These are phyloP conservation scores for Camelina sativa DNA, from an alignment of 345 rosid species.

Conservation along the genomic window DNA sequence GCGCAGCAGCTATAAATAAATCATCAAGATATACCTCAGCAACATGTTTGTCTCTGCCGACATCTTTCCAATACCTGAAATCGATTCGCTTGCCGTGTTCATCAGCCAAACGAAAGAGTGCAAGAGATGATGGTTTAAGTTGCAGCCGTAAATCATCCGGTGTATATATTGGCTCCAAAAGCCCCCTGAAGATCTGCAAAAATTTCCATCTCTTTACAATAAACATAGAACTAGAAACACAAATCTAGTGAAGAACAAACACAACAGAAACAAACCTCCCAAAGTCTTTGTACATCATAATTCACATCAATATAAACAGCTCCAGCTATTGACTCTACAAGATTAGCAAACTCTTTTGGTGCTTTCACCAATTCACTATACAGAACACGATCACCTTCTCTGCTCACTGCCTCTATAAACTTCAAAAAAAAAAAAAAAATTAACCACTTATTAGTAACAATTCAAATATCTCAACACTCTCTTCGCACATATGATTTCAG, in stretches of 20 bases:
- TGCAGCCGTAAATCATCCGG: conserved; percentile 13
- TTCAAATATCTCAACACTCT: no score
- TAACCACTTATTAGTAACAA: neutral
- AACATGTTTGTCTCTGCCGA: conserved; percentile 19
- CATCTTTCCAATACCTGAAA: conserved; percentile 46
- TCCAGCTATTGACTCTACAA: conserved; percentile 67
- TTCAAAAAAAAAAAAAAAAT: neutral
- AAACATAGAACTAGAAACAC: neutral
- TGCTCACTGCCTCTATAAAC: conserved; percentile 41
- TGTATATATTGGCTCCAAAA: conserved; percentile 68
- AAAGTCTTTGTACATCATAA: conserved; percentile 54
- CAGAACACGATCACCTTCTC: conserved; percentile 47
- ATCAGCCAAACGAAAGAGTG: conserved; percentile 54
- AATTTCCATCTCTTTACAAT: neutral
- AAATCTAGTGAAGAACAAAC: neutral
- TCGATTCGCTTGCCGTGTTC: conserved; percentile 55
- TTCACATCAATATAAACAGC: conserved; percentile 43
- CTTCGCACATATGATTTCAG: neutral
- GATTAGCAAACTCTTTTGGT: conserved; percentile 64
- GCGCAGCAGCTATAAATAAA: conserved; percentile 46
- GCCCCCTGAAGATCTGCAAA: conserved; percentile 53
- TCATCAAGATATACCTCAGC: conserved; percentile 59
- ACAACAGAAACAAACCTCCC: conserved; percentile 61
- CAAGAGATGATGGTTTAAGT: conserved; percentile 47
- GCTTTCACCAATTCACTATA: conserved; percentile 60